Conservation (phyloP, 2,329 filamentous ascomycete species). For the Grosmannia penicillata region DNA sequence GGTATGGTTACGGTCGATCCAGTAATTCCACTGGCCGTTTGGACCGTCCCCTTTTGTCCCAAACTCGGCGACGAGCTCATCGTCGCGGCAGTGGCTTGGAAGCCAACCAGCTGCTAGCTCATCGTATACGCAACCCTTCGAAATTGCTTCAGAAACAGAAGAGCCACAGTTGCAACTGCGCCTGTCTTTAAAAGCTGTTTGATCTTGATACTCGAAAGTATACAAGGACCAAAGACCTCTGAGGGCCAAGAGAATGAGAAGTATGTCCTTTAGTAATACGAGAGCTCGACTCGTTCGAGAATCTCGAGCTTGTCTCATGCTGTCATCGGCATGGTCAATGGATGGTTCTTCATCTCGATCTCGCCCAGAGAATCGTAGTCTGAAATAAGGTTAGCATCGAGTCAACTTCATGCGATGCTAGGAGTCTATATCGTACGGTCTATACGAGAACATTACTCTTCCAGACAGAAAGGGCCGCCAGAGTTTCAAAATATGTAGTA, state of each 20-base stretch:
- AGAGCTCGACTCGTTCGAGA: too few species aligned
- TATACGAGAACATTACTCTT: background rate
- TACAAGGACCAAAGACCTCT: background rate
- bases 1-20: slow-evolving; percentile 14
- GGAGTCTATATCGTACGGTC: too few species aligned
- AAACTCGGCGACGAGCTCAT: slow-evolving; percentile 19
- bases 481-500: too few species aligned
- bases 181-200: background rate
- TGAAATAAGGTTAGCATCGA: background rate
- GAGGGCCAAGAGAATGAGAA: background rate
- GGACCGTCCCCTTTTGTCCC: slow-evolving; percentile 15
- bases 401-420: too few species aligned
- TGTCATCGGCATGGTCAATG: too few species aligned
- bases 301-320: too few species aligned
- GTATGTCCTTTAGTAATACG: background rate
- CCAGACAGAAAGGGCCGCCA: too few species aligned
- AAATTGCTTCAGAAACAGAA: slow-evolving; percentile 14
- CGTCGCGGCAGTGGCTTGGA: slow-evolving; percentile 18
- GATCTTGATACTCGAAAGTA: background rate
- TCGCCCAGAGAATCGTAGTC: background rate
- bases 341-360: background rate
- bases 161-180: slow-evolving; percentile 17
- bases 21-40: slow-evolving; percentile 19
- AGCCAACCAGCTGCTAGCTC: slow-evolving; percentile 20
- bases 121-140: slow-evolving; percentile 19